Percentiles rank a stretch among this genome's conserved stretches.
Evolutionary conservation across 805 yeast species (phyloP).

Genomic region (Sugiyamaella marilandica): DNA sequence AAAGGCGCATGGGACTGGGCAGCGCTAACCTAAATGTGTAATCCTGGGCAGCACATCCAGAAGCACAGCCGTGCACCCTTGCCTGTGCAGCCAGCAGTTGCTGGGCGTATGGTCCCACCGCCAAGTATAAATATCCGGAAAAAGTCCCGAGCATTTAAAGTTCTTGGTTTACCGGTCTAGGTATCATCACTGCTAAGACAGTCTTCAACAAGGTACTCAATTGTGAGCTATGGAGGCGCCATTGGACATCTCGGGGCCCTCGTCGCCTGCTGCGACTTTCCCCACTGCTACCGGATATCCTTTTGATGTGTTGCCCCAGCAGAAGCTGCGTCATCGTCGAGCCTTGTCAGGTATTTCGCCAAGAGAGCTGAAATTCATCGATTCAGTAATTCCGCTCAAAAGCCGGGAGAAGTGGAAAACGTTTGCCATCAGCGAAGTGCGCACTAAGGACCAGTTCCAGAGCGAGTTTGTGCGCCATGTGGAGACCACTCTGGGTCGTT

Average conservation of each 20-base stretch:
- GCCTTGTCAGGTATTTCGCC: conserved; percentile 90
- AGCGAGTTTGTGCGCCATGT: conserved; percentile 73
- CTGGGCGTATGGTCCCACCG: background rate
- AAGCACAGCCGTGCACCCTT: background rate
- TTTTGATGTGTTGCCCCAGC: conserved; percentile 9
- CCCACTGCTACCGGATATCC: conserved; percentile 7
- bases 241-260: conserved; percentile 6
- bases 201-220: no score
- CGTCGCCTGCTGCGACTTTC: conserved; percentile 11
- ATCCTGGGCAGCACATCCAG: no score
- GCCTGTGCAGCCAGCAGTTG: background rate
- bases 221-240: background rate
- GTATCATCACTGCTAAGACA: background rate
- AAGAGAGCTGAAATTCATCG: conserved; percentile 78
- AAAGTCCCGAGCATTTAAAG: background rate
- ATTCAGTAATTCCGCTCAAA: conserved; percentile 71
- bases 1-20: no score
- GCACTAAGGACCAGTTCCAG: conserved; percentile 55
- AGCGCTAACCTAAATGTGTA: no score
- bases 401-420: conserved; percentile 76
- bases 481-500: conserved; percentile 87
- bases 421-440: conserved; percentile 51
- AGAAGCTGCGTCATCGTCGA: conserved; percentile 38
- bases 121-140: no score
- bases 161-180: background rate